Conservation (phyloP, 2,329 filamentous ascomycete genomes). For the Talaromyces sp. region DNA sequence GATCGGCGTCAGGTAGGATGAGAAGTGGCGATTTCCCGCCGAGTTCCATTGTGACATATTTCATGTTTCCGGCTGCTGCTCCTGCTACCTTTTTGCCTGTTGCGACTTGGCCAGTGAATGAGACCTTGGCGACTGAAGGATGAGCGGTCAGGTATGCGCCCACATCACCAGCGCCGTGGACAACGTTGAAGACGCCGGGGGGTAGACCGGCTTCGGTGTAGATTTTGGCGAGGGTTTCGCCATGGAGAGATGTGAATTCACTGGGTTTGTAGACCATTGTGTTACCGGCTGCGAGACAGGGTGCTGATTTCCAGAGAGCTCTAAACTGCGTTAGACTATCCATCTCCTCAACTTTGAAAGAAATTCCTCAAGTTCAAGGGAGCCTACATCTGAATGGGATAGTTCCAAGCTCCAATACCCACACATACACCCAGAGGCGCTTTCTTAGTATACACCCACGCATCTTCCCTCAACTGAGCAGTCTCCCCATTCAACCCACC, state of each 20-base stretch:
- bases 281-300: conserved; percentile 80
- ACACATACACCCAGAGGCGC: conserved; percentile 79
- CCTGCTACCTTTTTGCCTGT: conserved; percentile 80
- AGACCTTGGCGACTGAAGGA: conserved; percentile 74
- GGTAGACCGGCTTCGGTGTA: conserved; percentile 77
- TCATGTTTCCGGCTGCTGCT: conserved; percentile 73
- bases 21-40: conserved; percentile 82
- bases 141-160: conserved; percentile 73
- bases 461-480: conserved; percentile 67
- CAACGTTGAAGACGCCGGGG: conserved; percentile 79
- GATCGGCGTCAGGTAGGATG: conserved; percentile 73
- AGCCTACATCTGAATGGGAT: conserved; percentile 73
- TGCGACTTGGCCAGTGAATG: conserved; percentile 82
- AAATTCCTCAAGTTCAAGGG: neutral
- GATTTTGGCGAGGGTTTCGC: conserved; percentile 68
- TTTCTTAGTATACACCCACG: conserved; percentile 80
- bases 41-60: conserved; percentile 88
- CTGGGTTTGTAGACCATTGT: conserved; percentile 90
- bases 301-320: conserved; percentile 83
- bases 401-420: conserved; percentile 89
- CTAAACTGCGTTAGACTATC: conserved; percentile 24
- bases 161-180: conserved; percentile 75
- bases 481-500: conserved; percentile 79
- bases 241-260: conserved; percentile 83
- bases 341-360: neutral